A percentile compares a stretch with the other conserved stretches of the same genome.
phyloP scores from a whole-genome alignment of 2,329 filamentous ascomycete species.

The Stylonectria norvegica region DNA sequence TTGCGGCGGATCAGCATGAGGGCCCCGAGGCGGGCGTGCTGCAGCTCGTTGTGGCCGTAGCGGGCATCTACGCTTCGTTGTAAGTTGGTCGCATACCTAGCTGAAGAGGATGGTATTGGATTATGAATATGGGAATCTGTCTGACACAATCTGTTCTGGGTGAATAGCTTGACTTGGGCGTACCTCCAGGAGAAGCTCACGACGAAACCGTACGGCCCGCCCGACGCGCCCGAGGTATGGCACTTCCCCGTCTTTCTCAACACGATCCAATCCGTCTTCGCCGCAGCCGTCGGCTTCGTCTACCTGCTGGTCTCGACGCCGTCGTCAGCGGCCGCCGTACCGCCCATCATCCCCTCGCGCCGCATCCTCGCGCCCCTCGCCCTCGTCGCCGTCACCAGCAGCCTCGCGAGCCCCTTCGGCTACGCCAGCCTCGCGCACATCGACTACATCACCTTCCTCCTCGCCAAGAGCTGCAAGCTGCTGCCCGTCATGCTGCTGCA shows the following conservation, averaged over 20 bases:
- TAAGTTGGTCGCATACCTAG: slow-evolving; percentile 44
- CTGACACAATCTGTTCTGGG: not conserved
- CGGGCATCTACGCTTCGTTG: slow-evolving; percentile 96
- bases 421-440: slow-evolving; percentile 90
- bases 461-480: slow-evolving; percentile 97
- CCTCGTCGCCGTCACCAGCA: slow-evolving; percentile 82
- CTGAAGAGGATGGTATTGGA: not conserved
- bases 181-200: slow-evolving; percentile 97
- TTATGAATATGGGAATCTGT: not conserved
- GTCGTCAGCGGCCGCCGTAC: slow-evolving; percentile 35
- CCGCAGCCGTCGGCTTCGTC: slow-evolving; percentile 73
- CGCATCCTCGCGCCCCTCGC: slow-evolving; percentile 74
- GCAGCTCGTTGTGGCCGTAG: slow-evolving; percentile 82
- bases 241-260: slow-evolving; percentile 94
- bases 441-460: slow-evolving; percentile 96
- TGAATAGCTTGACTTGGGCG: slow-evolving; percentile 79
- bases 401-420: slow-evolving; percentile 90
- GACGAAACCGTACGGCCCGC: slow-evolving; percentile 76
- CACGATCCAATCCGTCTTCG: slow-evolving; percentile 89
- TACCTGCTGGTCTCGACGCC: slow-evolving; percentile 71
- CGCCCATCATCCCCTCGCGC: slow-evolving; percentile 72
- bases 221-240: slow-evolving; percentile 69
- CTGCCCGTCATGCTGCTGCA: slow-evolving; percentile 98
- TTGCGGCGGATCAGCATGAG: slow-evolving; percentile 40
- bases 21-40: slow-evolving; percentile 64